A percentile compares a stretch with the other conserved stretches of the same genome.
Evolutionary conservation across 306 rosid genomes (phyloP).

Genomic region (Cicer judaicum): DNA sequence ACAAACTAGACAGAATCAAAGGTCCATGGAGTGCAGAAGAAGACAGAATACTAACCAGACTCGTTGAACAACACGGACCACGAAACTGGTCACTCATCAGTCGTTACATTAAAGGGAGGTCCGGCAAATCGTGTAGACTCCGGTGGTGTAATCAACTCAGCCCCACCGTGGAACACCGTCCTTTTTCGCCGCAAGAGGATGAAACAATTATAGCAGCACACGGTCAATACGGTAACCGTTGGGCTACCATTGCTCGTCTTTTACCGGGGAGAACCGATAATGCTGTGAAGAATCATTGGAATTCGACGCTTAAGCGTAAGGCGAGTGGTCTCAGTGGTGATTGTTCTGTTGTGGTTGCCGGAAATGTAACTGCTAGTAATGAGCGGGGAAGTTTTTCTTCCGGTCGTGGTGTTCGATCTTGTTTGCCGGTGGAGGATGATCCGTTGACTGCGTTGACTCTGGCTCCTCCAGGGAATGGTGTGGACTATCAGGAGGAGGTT

Average conservation of each 20-base stretch:
- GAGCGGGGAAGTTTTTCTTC: slow-evolving; percentile 27
- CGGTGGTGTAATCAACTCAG: slow-evolving; percentile 98
- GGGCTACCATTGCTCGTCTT: slow-evolving; percentile 95
- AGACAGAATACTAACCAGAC: slow-evolving; percentile 77
- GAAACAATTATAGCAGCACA: slow-evolving; percentile 79
- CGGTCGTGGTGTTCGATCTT: neutral
- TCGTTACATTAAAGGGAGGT: slow-evolving; percentile 81
- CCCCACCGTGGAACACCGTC: slow-evolving; percentile 84
- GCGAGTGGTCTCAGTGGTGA: slow-evolving; percentile 2
- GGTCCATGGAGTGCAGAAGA: slow-evolving; percentile 99
- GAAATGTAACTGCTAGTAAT: neutral
- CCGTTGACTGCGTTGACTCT: slow-evolving; percentile 93
- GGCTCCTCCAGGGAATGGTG: slow-evolving; percentile 73
- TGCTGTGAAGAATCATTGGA: slow-evolving; percentile 97
- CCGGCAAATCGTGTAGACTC: slow-evolving; percentile 92
- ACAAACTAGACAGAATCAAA: slow-evolving; percentile 62
- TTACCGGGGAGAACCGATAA: slow-evolving; percentile 96
- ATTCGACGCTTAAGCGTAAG: slow-evolving; percentile 86
- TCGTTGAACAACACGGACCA: slow-evolving; percentile 80
- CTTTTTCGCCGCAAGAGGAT: slow-evolving; percentile 82
- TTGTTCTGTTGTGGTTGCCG: neutral
- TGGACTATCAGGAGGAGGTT: neutral
- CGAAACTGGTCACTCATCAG: slow-evolving; percentile 93
- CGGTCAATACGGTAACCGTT: slow-evolving; percentile 77
- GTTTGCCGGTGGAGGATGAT: slow-evolving; percentile 49